Conservation (phyloP, 2,329 filamentous ascomycete species). For the Podosphaera leucotricha region DNA sequence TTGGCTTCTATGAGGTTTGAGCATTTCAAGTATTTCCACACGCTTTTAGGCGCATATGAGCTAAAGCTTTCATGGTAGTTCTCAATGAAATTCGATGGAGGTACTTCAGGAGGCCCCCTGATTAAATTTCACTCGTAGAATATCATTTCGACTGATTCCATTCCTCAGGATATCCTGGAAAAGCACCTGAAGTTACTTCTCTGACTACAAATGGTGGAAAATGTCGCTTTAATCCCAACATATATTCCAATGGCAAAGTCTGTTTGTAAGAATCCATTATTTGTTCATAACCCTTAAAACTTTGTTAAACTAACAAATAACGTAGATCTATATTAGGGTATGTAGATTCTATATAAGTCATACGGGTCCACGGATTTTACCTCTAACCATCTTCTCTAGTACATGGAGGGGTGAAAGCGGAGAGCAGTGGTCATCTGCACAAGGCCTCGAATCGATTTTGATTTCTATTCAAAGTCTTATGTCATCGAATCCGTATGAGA, state of each 20-base stretch:
- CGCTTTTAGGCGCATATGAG: background rate
- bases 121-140: background rate
- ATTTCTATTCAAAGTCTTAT: slow-evolving; percentile 93
- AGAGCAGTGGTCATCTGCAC: slow-evolving; percentile 91
- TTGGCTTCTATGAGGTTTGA: slow-evolving; percentile 78
- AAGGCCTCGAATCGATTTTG: slow-evolving; percentile 81
- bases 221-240: slow-evolving; percentile 89
- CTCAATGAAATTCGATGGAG: slow-evolving; percentile 49
- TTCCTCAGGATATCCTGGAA: slow-evolving; percentile 52
- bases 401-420: slow-evolving; percentile 83
- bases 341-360: background rate
- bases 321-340: slow-evolving; percentile 67
- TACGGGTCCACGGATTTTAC: slow-evolving; percentile 1
- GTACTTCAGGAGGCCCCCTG: slow-evolving; percentile 19
- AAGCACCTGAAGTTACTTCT: slow-evolving; percentile 36
- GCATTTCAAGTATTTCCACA: slow-evolving; percentile 8
- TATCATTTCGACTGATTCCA: background rate
- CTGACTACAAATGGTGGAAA: slow-evolving; percentile 74
- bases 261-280: slow-evolving; percentile 43
- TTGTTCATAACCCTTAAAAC: background rate
- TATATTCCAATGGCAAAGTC: slow-evolving; percentile 76
- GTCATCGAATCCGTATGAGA: slow-evolving; percentile 83
- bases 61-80: slow-evolving; percentile 31
- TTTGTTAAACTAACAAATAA: slow-evolving; percentile 6
- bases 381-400: slow-evolving; percentile 21